These are phyloP conservation scores for Aspergillaceae sp. DNA, from an alignment of 2,329 filamentous ascomycete species.

Conservation along the genomic window DNA sequence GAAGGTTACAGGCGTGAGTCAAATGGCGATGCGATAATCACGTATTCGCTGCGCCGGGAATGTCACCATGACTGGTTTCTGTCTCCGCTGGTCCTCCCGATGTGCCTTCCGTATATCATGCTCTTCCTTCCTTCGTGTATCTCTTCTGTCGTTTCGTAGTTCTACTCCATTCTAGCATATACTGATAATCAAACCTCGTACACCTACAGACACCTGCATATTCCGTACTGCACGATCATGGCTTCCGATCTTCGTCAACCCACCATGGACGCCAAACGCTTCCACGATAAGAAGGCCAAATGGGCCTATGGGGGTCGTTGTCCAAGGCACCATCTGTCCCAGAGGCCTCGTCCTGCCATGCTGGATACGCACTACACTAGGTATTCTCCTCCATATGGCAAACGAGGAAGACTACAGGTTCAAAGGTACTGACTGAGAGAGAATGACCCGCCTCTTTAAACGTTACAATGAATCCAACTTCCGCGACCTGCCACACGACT, in stretches of 20 bases:
- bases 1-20: too few species aligned
- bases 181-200: neutral
- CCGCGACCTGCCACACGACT: conserved; percentile 11
- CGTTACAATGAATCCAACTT: conserved; percentile 8
- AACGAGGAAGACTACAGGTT: too few species aligned
- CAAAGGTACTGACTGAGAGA: neutral
- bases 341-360: conserved; percentile 2
- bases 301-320: conserved; percentile 29
- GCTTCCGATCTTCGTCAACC: conserved; percentile 40
- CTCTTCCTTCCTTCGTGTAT: too few species aligned
- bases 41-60: too few species aligned
- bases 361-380: conserved; percentile 3
- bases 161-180: neutral
- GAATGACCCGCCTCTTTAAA: neutral
- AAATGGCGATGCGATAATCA: too few species aligned
- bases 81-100: too few species aligned
- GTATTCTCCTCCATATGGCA: neutral
- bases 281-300: conserved; percentile 32
- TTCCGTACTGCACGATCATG: conserved; percentile 6
- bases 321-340: neutral
- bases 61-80: too few species aligned
- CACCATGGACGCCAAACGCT: conserved; percentile 41
- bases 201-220: neutral
- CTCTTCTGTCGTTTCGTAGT: too few species aligned
- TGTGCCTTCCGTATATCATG: too few species aligned